Evolutionary conservation across 2,329 filamentous ascomycete genomes (phyloP).

Genomic region (Exophiala spinifera): DNA sequence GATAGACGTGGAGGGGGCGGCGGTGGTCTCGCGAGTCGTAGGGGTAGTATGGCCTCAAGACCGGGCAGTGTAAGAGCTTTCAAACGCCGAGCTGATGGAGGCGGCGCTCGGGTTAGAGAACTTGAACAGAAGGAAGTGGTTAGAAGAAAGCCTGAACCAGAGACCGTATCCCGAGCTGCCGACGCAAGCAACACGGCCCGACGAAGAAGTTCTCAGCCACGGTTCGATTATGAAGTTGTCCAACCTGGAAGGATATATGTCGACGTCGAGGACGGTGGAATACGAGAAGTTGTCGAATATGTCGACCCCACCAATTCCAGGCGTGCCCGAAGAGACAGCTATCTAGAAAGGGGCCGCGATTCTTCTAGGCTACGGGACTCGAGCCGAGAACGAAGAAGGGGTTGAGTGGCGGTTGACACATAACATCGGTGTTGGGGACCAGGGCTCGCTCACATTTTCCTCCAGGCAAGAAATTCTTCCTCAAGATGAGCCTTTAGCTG

Average conservation of each 20-base stretch:
- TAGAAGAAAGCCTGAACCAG: not conserved
- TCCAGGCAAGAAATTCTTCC: conserved; percentile 74
- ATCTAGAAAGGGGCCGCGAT: not conserved
- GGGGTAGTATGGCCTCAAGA: conserved; percentile 16
- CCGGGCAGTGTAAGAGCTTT: conserved; percentile 6
- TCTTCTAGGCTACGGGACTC: not conserved
- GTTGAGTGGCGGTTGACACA: not conserved
- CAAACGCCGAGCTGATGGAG: conserved; percentile 7
- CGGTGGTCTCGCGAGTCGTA: not conserved
- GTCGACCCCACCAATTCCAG: not conserved
- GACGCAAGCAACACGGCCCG: conserved; percentile 9
- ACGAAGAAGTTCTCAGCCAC: conserved; percentile 9
- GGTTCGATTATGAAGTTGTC: conserved; percentile 23
- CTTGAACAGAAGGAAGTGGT: conserved; percentile 7
- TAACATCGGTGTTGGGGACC: not conserved
- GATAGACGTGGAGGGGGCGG: conserved; percentile 9
- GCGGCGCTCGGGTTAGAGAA: conserved; percentile 8
- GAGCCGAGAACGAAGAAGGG: conserved; percentile 1
- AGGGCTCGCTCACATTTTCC: conserved; percentile 49
- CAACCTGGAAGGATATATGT: conserved; percentile 22
- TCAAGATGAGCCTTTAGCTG: conserved; percentile 72
- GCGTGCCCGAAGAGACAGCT: conserved; percentile 7
- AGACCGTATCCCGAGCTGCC: not conserved
- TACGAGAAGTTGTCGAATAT: conserved; percentile 5
- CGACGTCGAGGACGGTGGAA: conserved; percentile 12